These are phyloP conservation scores for Orobanche coerulescens DNA, from an alignment of 257 asterid genomes.

Conservation along the genomic window DNA sequence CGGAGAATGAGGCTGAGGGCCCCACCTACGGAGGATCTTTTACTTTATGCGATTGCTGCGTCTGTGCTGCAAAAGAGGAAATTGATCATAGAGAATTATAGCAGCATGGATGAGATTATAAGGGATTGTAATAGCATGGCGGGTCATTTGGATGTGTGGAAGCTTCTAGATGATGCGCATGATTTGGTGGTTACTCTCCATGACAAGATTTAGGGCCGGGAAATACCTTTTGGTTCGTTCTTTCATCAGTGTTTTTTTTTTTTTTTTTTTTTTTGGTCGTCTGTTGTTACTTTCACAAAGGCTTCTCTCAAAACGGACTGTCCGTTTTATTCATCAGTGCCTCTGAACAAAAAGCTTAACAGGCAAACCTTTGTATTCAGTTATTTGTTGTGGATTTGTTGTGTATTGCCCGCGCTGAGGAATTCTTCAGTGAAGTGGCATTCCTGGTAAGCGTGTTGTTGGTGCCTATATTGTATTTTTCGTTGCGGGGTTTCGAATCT, in stretches of 20 bases:
- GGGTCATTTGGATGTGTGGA: slow-evolving; percentile 80
- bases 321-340: not conserved
- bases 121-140: slow-evolving; percentile 84
- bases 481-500: no score
- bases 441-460: no score
- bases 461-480: not conserved
- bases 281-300: slow-evolving; percentile 12
- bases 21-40: slow-evolving; percentile 78
- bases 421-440: slow-evolving; percentile 40
- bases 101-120: slow-evolving; percentile 87
- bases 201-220: slow-evolving; percentile 45
- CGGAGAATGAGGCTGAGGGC: slow-evolving; percentile 58
- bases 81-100: slow-evolving; percentile 69
- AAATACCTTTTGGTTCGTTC: not conserved
- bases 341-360: slow-evolving; percentile 7
- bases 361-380: slow-evolving; percentile 13
- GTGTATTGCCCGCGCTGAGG: slow-evolving; percentile 41
- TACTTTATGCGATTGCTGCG: slow-evolving; percentile 84
- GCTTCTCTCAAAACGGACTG: slow-evolving; percentile 13
- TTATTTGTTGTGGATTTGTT: slow-evolving; percentile 11
- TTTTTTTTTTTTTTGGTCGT: not conserved
- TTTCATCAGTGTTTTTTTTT: not conserved
- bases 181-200: slow-evolving; percentile 76
- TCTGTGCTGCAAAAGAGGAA: slow-evolving; percentile 72
- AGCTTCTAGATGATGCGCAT: slow-evolving; percentile 77